These are phyloP conservation scores for Clonostachys chloroleuca DNA, from an alignment of 2,329 filamentous ascomycete species.

Conservation along the genomic window DNA sequence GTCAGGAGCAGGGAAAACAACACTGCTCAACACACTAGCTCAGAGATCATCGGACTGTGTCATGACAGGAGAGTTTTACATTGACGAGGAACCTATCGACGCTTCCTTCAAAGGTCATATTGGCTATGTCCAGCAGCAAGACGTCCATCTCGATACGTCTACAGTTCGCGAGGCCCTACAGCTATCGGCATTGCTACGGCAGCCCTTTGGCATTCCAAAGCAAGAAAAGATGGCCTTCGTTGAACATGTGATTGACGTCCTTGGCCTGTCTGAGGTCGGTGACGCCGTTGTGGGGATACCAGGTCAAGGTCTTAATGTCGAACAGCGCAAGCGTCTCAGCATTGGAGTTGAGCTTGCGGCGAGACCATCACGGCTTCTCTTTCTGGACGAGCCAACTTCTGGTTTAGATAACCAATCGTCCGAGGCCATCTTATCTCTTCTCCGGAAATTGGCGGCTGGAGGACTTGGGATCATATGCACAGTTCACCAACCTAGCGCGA, in stretches of 20 bases:
- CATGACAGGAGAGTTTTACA: constrained; percentile 61
- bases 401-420: constrained; percentile 88
- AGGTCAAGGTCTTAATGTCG: constrained; percentile 66
- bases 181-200: constrained; percentile 82
- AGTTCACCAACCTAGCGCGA: constrained; percentile 90
- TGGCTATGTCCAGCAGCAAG: constrained; percentile 63
- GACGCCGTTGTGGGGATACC: constrained; percentile 39
- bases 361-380: constrained; percentile 82
- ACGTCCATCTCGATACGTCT: constrained; percentile 24
- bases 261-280: constrained; percentile 46
- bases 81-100: constrained; percentile 62
- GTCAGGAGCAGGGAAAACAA: constrained; percentile 51
- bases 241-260: constrained; percentile 42
- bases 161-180: constrained; percentile 74
- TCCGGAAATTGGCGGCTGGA: constrained; percentile 83
- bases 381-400: constrained; percentile 91
- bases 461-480: constrained; percentile 93
- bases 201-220: constrained; percentile 67
- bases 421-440: constrained; percentile 82
- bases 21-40: constrained; percentile 55
- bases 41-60: constrained; percentile 66
- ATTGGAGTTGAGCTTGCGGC: constrained; percentile 94
- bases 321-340: constrained; percentile 72
- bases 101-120: constrained; percentile 64
- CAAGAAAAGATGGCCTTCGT: constrained; percentile 70